These are phyloP conservation scores for Arthroderma uncinatum DNA, from an alignment of 2,329 filamentous ascomycete species.

Conservation along the genomic window DNA sequence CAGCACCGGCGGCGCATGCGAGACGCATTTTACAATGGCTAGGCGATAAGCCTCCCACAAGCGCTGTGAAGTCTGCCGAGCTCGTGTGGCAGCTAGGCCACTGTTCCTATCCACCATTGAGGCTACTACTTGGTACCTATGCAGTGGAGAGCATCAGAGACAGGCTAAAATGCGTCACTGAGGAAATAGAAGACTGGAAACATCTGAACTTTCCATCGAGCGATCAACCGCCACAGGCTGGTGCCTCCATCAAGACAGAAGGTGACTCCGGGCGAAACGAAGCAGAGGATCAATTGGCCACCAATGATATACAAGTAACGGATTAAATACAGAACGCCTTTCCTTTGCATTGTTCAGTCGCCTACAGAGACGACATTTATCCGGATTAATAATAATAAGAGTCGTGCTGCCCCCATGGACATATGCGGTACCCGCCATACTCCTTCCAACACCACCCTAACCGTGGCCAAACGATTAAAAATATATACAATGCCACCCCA, in stretches of 20 bases:
- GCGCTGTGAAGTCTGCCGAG: constrained; percentile 84
- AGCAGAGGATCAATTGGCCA: not conserved
- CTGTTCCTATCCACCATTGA: constrained; percentile 81
- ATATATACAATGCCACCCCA: not conserved
- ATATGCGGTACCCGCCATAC: not conserved
- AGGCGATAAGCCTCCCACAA: constrained; percentile 81
- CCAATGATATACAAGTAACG: not conserved
- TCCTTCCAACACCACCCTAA: not conserved
- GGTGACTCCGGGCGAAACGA: not conserved
- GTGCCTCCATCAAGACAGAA: not conserved
- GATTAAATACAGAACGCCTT: not conserved
- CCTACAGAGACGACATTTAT: not conserved
- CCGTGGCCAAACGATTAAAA: not conserved
- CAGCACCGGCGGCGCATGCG: constrained; percentile 76
- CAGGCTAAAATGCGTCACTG: constrained; percentile 75
- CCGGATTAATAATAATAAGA: not conserved
- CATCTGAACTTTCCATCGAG: constrained; percentile 57
- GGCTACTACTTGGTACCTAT: constrained; percentile 81
- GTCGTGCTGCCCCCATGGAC: not conserved
- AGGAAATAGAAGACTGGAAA: constrained; percentile 92
- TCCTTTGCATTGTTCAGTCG: not conserved
- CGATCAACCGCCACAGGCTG: constrained; percentile 20
- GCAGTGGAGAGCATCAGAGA: constrained; percentile 94
- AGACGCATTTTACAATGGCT: constrained; percentile 90
- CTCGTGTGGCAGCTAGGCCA: constrained; percentile 90